Evolutionary conservation across 179 eudicot genomes (phyloP).

Genomic region (Kewa caespitosa): DNA sequence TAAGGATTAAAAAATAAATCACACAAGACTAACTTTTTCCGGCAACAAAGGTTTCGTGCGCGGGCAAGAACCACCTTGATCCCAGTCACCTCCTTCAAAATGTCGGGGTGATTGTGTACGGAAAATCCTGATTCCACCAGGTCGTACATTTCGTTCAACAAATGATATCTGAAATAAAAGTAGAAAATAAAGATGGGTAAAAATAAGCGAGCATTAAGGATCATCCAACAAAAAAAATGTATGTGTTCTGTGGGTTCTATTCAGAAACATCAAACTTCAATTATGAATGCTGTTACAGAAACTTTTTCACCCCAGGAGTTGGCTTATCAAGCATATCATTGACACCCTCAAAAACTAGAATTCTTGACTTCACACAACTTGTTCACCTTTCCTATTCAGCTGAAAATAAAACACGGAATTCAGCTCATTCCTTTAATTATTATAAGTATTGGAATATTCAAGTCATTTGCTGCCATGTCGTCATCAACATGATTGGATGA

Average conservation of each 20-base stretch:
- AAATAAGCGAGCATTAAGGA: not conserved
- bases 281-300: too few species aligned
- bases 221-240: not conserved
- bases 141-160: slow-evolving; percentile 54
- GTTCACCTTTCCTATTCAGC: not conserved
- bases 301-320: too few species aligned
- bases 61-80: slow-evolving; percentile 84
- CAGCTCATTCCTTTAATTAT: not conserved
- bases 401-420: not conserved
- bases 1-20: not conserved
- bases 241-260: not conserved
- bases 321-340: not conserved
- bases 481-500: not conserved
- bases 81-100: slow-evolving; percentile 97
- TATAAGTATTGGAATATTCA: not conserved
- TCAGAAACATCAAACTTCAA: not conserved
- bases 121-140: slow-evolving; percentile 50
- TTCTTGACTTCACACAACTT: not conserved
- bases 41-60: slow-evolving; percentile 58
- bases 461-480: not conserved
- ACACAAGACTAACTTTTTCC: slow-evolving; percentile 43
- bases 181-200: not conserved
- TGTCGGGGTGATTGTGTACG: slow-evolving; percentile 90
- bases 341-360: not conserved
- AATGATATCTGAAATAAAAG: slow-evolving; percentile 43